These are phyloP conservation scores for Populus davidiana DNA, from an alignment of 345 rosid species.

Conservation along the genomic window DNA sequence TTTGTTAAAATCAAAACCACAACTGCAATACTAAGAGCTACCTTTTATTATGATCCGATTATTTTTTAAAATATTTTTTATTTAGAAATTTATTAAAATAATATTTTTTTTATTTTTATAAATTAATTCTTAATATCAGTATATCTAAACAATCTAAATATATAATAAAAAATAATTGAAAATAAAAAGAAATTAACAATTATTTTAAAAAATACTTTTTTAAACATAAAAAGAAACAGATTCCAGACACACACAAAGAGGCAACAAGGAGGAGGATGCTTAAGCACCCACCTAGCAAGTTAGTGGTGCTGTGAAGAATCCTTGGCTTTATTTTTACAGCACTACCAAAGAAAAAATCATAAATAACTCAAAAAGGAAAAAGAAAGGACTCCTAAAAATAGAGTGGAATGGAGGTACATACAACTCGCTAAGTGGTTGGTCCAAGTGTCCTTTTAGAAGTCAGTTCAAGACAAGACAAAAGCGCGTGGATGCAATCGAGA, in stretches of 20 bases:
- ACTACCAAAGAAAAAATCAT: background rate
- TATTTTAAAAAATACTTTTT: too few relatives aligned
- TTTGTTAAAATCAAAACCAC: too few relatives aligned
- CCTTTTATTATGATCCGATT: too few relatives aligned
- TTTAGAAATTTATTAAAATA: too few relatives aligned
- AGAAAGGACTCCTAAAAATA: background rate
- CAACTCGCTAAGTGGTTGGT: slow-evolving; percentile 5
- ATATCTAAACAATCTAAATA: too few relatives aligned
- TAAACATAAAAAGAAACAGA: too few relatives aligned
- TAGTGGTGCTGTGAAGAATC: slow-evolving; percentile 8
- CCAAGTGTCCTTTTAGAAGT: background rate
- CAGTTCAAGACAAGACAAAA: background rate
- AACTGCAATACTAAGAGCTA: fast-evolving
- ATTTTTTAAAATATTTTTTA: too few relatives aligned
- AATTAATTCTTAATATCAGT: too few relatives aligned
- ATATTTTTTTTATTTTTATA: too few relatives aligned
- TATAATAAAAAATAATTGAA: too few relatives aligned
- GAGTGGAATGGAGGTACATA: background rate
- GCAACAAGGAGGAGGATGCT: background rate
- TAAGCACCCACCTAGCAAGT: slow-evolving; percentile 11
- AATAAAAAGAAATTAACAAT: too few relatives aligned
- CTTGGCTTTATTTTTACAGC: background rate
- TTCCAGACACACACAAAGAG: too few relatives aligned
- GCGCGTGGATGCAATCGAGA: background rate
- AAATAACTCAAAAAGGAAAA: background rate